These are phyloP conservation scores for Melocanna baccifera DNA, from an alignment of 176 grass and related monocot genomes.

Conservation along the genomic window DNA sequence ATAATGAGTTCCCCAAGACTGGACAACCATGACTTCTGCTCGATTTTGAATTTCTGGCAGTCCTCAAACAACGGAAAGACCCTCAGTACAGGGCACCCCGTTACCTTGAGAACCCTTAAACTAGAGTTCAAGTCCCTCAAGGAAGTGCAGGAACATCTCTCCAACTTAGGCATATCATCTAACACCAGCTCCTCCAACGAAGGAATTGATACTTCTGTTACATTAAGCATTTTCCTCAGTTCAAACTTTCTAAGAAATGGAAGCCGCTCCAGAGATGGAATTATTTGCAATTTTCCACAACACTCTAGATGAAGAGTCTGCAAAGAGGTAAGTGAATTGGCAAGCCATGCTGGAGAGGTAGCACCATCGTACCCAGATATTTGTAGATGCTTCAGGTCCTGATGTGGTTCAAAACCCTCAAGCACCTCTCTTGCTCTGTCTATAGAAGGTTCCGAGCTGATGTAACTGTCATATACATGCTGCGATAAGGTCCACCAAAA, in stretches of 20 bases:
- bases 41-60: background rate
- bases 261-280: constrained; percentile 18
- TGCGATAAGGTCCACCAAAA: too few species aligned
- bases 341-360: constrained; percentile 29
- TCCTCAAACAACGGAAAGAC: constrained; percentile 4
- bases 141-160: constrained; percentile 2
- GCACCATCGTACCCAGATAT: constrained; percentile 1
- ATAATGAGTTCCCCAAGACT: background rate
- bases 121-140: background rate
- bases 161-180: background rate
- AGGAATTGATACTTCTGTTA: constrained; percentile 6
- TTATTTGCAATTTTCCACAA: constrained; percentile 10
- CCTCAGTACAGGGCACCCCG: background rate
- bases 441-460: too few species aligned
- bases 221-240: background rate
- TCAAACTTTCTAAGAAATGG: background rate
- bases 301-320: constrained; percentile 25
- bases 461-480: too few species aligned
- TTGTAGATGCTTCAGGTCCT: background rate
- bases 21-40: background rate
- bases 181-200: constrained; percentile 32
- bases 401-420: constrained; percentile 27
- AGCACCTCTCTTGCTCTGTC: constrained; percentile 2
- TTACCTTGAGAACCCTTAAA: constrained; percentile 13
- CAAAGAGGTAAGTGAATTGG: background rate